These are phyloP conservation scores for Acanthamoeba healyi DNA, from an alignment of 208 protist genomes.

Conservation along the genomic window DNA sequence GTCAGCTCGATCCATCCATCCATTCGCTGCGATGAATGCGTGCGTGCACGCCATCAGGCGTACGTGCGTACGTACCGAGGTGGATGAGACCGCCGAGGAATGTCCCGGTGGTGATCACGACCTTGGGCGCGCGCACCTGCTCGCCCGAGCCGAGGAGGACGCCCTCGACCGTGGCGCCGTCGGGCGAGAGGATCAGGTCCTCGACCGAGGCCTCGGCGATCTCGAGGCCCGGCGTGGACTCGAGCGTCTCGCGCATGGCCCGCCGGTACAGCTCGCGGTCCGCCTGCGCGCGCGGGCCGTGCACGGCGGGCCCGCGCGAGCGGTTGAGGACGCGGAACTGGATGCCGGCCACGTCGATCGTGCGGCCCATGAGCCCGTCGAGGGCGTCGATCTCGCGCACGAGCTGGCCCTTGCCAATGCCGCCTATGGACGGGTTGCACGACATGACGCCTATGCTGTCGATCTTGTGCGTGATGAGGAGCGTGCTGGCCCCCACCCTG, in stretches of 20 bases:
- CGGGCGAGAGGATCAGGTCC: conserved; percentile 84
- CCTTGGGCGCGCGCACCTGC: conserved; percentile 77
- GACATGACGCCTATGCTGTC: conserved; percentile 93
- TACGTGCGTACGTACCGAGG: conserved; percentile 81
- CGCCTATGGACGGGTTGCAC: conserved; percentile 95
- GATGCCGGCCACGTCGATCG: conserved; percentile 90
- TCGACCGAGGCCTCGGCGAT: conserved; percentile 85
- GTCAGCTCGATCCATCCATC: too few species aligned
- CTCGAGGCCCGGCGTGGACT: conserved; percentile 72
- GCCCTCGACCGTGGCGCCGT: conserved; percentile 6
- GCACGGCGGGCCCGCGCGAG: conserved; percentile 89
- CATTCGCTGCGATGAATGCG: too few species aligned
- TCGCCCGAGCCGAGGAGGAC: conserved; percentile 83
- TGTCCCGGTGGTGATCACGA: conserved; percentile 94
- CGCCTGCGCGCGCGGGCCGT: conserved; percentile 89
- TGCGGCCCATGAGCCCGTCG: conserved; percentile 92
- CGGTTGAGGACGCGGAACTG: conserved; percentile 92
- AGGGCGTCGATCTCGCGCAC: conserved; percentile 94
- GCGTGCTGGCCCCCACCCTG: conserved; percentile 88
- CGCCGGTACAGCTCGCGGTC: conserved; percentile 89
- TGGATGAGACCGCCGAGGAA: conserved; percentile 93
- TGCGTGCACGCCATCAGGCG: too few species aligned
- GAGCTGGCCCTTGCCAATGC: conserved; percentile 93
- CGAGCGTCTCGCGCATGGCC: conserved; percentile 71
- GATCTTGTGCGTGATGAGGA: conserved; percentile 91